A percentile compares a stretch with the other conserved stretches of the same genome.
phyloP scores from a whole-genome alignment of 225 moss, liverwort and hornwort genomes.

The Rhytidiadelphus loreus region DNA sequence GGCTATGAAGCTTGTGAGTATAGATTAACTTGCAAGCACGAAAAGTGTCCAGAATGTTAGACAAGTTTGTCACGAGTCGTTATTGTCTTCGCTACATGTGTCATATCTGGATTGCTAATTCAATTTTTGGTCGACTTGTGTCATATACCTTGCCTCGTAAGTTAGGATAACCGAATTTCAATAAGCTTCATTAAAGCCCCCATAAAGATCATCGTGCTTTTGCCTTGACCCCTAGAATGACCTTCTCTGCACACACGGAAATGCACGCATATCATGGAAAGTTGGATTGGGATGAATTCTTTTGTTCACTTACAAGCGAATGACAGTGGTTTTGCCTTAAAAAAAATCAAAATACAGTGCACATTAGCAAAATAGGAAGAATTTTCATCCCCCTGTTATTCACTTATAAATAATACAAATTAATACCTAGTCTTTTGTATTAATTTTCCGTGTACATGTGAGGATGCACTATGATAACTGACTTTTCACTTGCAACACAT shows the following conservation, averaged over 20 bases:
- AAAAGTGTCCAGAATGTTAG: not conserved
- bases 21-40: not conserved
- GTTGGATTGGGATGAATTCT: not conserved
- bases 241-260: not conserved
- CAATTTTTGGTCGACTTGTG: not conserved
- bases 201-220: too few relatives aligned
- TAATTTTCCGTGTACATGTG: not conserved
- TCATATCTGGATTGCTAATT: not conserved
- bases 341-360: not conserved
- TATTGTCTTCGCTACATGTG: not conserved
- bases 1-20: not conserved
- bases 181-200: too few relatives aligned
- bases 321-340: accelerated
- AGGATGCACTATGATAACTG: not conserved
- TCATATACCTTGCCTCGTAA: not conserved
- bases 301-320: not conserved
- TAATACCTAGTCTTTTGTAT: not conserved
- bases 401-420: too few relatives aligned
- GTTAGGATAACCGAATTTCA: not conserved
- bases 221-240: not conserved
- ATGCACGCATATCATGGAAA: not conserved
- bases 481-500: not conserved
- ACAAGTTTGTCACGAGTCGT: not conserved
- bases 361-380: not conserved
- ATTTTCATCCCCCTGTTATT: not conserved